These are phyloP conservation scores for Leccinellum luteum DNA, from an alignment of 768 basidiomycete genomes.

Conservation along the genomic window DNA sequence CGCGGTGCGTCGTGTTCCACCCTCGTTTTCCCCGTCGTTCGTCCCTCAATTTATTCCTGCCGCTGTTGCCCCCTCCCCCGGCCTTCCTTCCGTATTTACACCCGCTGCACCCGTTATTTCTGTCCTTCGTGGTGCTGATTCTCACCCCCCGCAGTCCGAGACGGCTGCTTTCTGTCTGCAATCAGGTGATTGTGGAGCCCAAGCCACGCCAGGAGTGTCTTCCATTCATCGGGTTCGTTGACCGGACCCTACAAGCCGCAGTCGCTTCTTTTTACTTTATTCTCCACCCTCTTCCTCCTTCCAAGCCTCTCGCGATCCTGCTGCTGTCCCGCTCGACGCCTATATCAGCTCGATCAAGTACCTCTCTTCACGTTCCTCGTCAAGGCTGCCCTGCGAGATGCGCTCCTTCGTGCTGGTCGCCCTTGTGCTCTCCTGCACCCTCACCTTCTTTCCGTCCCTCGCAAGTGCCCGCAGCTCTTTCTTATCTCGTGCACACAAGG, in stretches of 20 bases:
- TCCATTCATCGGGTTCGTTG: constrained; percentile 23
- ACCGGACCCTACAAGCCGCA: constrained; percentile 17
- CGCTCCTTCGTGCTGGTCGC: constrained; percentile 26
- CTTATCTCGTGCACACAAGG: constrained; percentile 48
- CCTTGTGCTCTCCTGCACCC: constrained; percentile 30
- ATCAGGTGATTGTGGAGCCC: constrained; percentile 9
- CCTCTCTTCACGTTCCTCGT: background rate
- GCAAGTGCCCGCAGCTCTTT: constrained; percentile 28
- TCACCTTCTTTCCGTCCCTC: constrained; percentile 24
- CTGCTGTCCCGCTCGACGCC: background rate
- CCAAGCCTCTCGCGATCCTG: background rate
- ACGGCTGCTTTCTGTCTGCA: constrained; percentile 4
- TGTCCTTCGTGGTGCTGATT: constrained; percentile 11
- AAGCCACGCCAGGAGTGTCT: constrained; percentile 15
- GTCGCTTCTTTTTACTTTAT: constrained; percentile 15
- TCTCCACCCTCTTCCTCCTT: background rate
- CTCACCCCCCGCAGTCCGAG: constrained; percentile 5
- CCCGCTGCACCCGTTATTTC: constrained; percentile 4
- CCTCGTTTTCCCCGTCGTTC: background rate
- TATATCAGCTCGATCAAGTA: background rate
- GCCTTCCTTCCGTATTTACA: background rate
- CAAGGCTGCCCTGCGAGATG: constrained; percentile 21
- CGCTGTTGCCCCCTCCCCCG: background rate
- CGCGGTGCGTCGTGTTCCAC: constrained; percentile 3
- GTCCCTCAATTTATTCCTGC: background rate